Evolutionary conservation across 331 rosid species (phyloP), one percentile per base, ranked within the genome.

Genomic region (Pyracantha coccinea): DNA sequence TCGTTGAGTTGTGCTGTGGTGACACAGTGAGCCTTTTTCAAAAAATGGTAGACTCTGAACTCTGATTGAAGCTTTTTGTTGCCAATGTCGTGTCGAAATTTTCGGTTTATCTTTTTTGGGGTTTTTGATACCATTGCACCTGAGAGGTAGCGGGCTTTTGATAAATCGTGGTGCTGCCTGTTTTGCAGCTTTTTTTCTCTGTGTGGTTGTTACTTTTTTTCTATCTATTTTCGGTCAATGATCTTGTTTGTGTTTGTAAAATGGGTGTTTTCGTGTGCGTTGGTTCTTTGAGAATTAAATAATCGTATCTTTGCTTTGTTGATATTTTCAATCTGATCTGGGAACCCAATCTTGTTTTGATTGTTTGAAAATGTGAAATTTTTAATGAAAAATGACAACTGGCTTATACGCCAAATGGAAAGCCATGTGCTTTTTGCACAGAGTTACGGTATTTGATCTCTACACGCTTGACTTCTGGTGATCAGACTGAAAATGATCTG

Each of bases 41-140:
- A 53, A 69, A 41, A 82, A 88, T 87, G 95, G 95, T 88, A 78
- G 61, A 83, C 65, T 68, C n/a, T 16, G 20, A 54, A 86, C 55
- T 78, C 70, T 77, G 23, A 65, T 71, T 68, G 47, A 61, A 74
- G 19, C 28, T 78, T 70, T 83, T 79, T 80, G 77, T 68, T 85
- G 85, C 75, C 63, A 76, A 80, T 78, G 77, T 60, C 1, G 33
- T 20, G 60, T 75, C 65, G 52, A 10, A 35, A 52, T 38, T 20
- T 59, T 32, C 31, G 67, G 27, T 14, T 50, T 16, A 20, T 52
- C 7, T 38, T 25, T 47, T 33, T 67, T 28, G 73, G 19, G 63
- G 23, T 32, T 15, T 60, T 79, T 19, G 21, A 41, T 66, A 6
- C 9, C 60, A 9, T 73, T 44, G 25, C 45, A 5, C 16, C 60